A percentile compares a stretch with the other conserved stretches of the same genome.
Evolutionary conservation across 257 asterid species (phyloP).

Genomic region (Solanum pennellii): DNA sequence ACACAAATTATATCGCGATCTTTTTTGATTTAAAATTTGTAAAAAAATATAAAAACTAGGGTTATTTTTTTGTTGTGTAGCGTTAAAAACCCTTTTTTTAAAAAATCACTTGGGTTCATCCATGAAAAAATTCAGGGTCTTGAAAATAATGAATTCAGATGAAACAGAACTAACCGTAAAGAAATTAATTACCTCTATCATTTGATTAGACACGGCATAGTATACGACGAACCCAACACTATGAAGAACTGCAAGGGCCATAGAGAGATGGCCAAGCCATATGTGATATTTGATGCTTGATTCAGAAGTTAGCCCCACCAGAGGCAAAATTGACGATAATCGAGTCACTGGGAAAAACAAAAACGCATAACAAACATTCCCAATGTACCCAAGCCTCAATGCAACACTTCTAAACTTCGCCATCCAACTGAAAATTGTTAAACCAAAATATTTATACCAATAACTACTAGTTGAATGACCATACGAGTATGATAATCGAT

Average conservation of each 20-base stretch:
- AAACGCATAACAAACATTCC: conserved; percentile 50
- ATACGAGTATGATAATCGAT: not conserved
- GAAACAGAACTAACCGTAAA: not conserved
- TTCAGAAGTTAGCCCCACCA: conserved; percentile 60
- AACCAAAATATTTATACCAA: not conserved
- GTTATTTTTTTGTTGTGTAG: not conserved
- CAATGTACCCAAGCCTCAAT: conserved; percentile 45
- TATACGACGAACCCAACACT: conserved; percentile 41
- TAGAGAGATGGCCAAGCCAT: conserved; percentile 57
- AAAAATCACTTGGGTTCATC: not conserved
- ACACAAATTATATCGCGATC: not conserved
- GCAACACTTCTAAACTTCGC: conserved; percentile 36
- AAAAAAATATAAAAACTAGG: not conserved
- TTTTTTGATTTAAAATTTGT: not conserved
- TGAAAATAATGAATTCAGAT: no score
- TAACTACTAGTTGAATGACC: not conserved
- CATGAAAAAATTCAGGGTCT: not conserved
- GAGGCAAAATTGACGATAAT: conserved; percentile 54
- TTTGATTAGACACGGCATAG: conserved; percentile 38
- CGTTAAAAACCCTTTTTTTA: not conserved
- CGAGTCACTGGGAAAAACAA: conserved; percentile 56
- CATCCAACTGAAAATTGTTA: conserved; percentile 28
- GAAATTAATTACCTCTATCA: conserved; percentile 24
- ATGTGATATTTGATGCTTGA: conserved; percentile 69
- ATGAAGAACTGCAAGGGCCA: conserved; percentile 36